A percentile compares a stretch with the other conserved stretches of the same genome.
phyloP scores from a whole-genome alignment of 352 stramenopile species.

The Phytophthora cryptogea region DNA sequence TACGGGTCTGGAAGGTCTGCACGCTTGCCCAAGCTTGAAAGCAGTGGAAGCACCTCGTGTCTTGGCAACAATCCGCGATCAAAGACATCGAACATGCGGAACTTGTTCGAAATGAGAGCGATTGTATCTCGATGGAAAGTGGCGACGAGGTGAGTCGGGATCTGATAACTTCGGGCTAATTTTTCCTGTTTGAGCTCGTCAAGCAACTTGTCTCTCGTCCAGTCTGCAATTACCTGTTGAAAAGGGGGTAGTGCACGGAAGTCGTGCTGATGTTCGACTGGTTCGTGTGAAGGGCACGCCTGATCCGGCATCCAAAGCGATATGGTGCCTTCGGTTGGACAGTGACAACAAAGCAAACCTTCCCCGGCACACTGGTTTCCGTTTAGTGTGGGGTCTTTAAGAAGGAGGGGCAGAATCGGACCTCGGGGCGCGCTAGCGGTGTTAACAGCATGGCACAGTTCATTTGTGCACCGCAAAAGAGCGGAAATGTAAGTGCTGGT shows the following conservation, averaged over 20 bases:
- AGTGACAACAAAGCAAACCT: constrained; percentile 16
- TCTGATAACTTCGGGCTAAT: constrained; percentile 14
- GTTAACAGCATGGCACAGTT: constrained; percentile 49
- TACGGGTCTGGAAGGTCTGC: constrained; percentile 42
- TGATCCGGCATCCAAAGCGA: constrained; percentile 19
- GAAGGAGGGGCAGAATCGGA: constrained; percentile 16
- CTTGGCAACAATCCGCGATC: constrained; percentile 32
- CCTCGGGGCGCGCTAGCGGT: constrained; percentile 19
- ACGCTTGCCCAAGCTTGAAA: constrained; percentile 34
- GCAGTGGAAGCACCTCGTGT: constrained; percentile 35
- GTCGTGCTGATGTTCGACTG: neutral
- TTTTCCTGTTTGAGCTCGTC: constrained; percentile 3
- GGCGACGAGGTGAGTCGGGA: constrained; percentile 21
- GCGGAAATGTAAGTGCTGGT: constrained; percentile 56
- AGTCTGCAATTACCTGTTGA: constrained; percentile 30
- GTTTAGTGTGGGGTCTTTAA: constrained; percentile 5
- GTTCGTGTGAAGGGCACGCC: constrained; percentile 1
- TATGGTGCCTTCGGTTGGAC: constrained; percentile 6
- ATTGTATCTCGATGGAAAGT: constrained; percentile 31
- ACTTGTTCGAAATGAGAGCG: constrained; percentile 28
- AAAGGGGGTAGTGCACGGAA: constrained; percentile 27
- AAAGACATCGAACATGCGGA: constrained; percentile 43
- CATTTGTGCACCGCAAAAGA: constrained; percentile 61
- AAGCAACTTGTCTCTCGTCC: constrained; percentile 17
- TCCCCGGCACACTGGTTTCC: neutral